A percentile compares a stretch with the other conserved stretches of the same genome.
Evolutionary conservation across 371 early-diverging fungal genomes (phyloP).

Genomic region (Lichtheimia ramosa): DNA sequence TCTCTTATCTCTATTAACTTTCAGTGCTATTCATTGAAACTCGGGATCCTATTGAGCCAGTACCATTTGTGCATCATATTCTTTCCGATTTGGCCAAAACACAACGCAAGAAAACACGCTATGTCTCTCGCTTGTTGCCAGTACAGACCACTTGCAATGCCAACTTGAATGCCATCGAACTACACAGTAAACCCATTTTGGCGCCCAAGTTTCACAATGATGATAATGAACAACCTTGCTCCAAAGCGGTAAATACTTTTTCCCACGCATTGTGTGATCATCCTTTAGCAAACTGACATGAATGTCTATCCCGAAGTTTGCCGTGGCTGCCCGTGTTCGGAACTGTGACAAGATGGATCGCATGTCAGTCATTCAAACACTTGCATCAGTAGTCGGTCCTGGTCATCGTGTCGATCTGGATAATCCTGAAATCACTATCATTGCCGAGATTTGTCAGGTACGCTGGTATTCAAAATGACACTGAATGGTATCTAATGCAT

Average conservation of each 20-base stretch:
- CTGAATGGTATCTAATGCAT: background rate
- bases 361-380: slow-evolving; percentile 50
- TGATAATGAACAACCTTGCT: slow-evolving; percentile 25
- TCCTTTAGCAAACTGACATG: too few relatives aligned
- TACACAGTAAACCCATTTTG: slow-evolving; percentile 51
- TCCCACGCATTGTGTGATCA: slow-evolving; percentile 6
- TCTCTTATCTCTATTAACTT: too few relatives aligned
- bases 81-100: slow-evolving; percentile 59
- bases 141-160: slow-evolving; percentile 62
- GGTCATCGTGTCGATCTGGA: slow-evolving; percentile 65
- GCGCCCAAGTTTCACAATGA: slow-evolving; percentile 55
- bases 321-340: slow-evolving; percentile 64
- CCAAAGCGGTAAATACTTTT: slow-evolving; percentile 5
- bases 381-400: slow-evolving; percentile 57
- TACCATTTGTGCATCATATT: slow-evolving; percentile 58
- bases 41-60: slow-evolving; percentile 56
- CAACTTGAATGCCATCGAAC: slow-evolving; percentile 58
- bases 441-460: slow-evolving; percentile 76
- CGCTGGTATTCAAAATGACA: background rate
- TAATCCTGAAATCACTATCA: slow-evolving; percentile 60
- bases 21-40: slow-evolving; percentile 24
- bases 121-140: slow-evolving; percentile 64
- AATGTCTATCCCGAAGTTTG: slow-evolving; percentile 47
- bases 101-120: slow-evolving; percentile 60
- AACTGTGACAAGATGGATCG: slow-evolving; percentile 62